A percentile compares a stretch with the other conserved stretches of the same genome.
Evolutionary conservation across 2,329 filamentous ascomycete genomes (phyloP).

Genomic region (Penicillium sp.): DNA sequence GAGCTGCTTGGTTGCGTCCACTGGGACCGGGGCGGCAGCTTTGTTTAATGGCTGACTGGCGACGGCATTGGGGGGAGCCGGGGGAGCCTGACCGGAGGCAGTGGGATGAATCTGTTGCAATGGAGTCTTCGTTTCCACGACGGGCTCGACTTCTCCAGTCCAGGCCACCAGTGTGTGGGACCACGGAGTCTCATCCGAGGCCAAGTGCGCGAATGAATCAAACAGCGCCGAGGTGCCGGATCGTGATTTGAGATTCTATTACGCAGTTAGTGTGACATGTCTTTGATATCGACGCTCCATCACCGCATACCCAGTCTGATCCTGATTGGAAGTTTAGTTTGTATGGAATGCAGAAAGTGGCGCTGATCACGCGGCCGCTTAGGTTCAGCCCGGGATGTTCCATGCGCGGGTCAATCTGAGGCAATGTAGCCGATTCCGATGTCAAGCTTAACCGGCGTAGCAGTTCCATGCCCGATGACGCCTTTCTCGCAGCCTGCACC

Average conservation of each 20-base stretch:
- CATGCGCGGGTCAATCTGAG: conserved; percentile 56
- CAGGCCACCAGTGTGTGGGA: conserved; percentile 91
- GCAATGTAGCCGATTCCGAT: conserved; percentile 40
- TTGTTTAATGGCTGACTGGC: conserved; percentile 61
- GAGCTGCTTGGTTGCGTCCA: conserved; percentile 62
- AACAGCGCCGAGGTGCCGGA: conserved; percentile 89
- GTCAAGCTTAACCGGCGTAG: conserved; percentile 56
- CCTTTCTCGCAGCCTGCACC: conserved; percentile 47
- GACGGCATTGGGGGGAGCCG: conserved; percentile 33
- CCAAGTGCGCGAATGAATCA: conserved; percentile 85
- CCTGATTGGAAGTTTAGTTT: conserved; percentile 56
- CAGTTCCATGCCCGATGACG: conserved; percentile 52
- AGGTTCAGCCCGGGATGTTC: conserved; percentile 60
- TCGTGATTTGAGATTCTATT: conserved; percentile 71
- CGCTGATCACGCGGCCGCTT: conserved; percentile 65
- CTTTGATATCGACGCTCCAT: neutral
- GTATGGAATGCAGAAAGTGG: conserved; percentile 65
- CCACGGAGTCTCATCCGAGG: conserved; percentile 82
- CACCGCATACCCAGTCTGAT: conserved; percentile 56
- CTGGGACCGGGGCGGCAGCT: conserved; percentile 75
- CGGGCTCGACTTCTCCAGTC: conserved; percentile 81
- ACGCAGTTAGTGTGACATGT: conserved; percentile 5
- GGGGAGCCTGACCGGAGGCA: conserved; percentile 23
- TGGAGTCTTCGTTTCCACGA: conserved; percentile 28
- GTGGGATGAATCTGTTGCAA: conserved; percentile 35